These are phyloP conservation scores for Pisolithus tinctorius DNA, from an alignment of 768 basidiomycete genomes.

Conservation along the genomic window DNA sequence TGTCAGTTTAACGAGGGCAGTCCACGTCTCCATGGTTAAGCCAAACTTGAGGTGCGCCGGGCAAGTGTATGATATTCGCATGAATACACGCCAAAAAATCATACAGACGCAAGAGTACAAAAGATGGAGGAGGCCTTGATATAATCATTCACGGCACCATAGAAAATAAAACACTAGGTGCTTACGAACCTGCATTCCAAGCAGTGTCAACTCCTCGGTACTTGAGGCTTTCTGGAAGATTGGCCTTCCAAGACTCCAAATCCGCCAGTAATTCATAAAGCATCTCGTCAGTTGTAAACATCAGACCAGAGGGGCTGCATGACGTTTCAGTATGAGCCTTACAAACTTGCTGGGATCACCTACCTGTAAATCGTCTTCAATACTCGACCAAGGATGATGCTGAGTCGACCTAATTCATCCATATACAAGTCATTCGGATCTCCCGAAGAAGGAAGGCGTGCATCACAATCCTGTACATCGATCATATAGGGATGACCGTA, in stretches of 20 bases:
- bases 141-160: slow-evolving; percentile 1
- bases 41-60: slow-evolving; percentile 86
- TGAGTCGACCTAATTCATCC: slow-evolving; percentile 87
- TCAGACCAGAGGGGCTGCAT: slow-evolving; percentile 77
- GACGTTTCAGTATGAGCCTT: slow-evolving; percentile 5
- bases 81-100: slow-evolving; percentile 98
- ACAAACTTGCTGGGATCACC: slow-evolving; percentile 9
- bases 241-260: slow-evolving; percentile 70
- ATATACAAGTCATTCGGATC: slow-evolving; percentile 74
- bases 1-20: slow-evolving; percentile 61
- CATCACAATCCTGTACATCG: slow-evolving; percentile 94
- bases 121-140: slow-evolving; percentile 76
- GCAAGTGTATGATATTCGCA: slow-evolving; percentile 92
- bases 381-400: slow-evolving; percentile 85
- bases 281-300: slow-evolving; percentile 76
- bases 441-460: slow-evolving; percentile 84
- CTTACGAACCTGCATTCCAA: slow-evolving; percentile 55
- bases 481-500: slow-evolving; percentile 96
- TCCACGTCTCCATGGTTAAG: slow-evolving; percentile 77
- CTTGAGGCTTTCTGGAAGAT: slow-evolving; percentile 70
- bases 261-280: slow-evolving; percentile 58
- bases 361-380: slow-evolving; percentile 91
- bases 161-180: neutral
- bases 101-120: slow-evolving; percentile 87
- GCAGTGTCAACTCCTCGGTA: slow-evolving; percentile 68